A percentile compares a stretch with the other conserved stretches of the same genome.
Conservation (phyloP, 352 stramenopile genomes). For the Phytophthora crassamura region DNA sequence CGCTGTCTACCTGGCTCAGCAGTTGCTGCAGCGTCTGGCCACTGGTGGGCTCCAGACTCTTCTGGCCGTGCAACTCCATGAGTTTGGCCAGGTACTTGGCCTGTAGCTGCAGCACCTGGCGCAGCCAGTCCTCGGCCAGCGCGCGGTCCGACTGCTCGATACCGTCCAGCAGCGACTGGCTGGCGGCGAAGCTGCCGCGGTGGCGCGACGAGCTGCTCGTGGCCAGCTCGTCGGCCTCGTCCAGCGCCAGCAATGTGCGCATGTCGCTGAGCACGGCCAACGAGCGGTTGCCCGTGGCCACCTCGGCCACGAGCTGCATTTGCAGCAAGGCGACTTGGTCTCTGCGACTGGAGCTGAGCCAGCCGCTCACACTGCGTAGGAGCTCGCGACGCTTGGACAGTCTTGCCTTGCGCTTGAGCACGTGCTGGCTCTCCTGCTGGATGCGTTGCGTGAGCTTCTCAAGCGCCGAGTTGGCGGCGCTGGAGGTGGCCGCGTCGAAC, state of each 20-base stretch:
- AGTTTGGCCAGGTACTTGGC: constrained; percentile 61
- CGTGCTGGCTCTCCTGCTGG: constrained; percentile 51
- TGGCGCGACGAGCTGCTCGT: constrained; percentile 6
- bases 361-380: constrained; percentile 51
- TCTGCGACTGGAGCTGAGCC: constrained; percentile 56
- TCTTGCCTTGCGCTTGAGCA: constrained; percentile 48
- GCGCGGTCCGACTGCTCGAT: constrained; percentile 62
- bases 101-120: constrained; percentile 62
- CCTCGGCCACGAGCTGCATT: constrained; percentile 77
- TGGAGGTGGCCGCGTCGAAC: constrained; percentile 49
- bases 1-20: constrained; percentile 40
- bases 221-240: constrained; percentile 36
- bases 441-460: constrained; percentile 61
- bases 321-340: constrained; percentile 68
- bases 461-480: constrained; percentile 35
- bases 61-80: constrained; percentile 56
- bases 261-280: constrained; percentile 60
- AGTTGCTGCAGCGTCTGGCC: constrained; percentile 49
- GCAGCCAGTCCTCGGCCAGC: constrained; percentile 66
- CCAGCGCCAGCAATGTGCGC: constrained; percentile 57
- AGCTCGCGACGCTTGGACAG: constrained; percentile 55
- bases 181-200: constrained; percentile 40
- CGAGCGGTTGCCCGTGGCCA: constrained; percentile 66
- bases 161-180: constrained; percentile 54
- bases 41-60: constrained; percentile 32